Evolutionary conservation across 176 grass and related monocot species (phyloP), one percentile per base, ranked within the genome.

Genomic region (Thinopyrum elongatum): DNA sequence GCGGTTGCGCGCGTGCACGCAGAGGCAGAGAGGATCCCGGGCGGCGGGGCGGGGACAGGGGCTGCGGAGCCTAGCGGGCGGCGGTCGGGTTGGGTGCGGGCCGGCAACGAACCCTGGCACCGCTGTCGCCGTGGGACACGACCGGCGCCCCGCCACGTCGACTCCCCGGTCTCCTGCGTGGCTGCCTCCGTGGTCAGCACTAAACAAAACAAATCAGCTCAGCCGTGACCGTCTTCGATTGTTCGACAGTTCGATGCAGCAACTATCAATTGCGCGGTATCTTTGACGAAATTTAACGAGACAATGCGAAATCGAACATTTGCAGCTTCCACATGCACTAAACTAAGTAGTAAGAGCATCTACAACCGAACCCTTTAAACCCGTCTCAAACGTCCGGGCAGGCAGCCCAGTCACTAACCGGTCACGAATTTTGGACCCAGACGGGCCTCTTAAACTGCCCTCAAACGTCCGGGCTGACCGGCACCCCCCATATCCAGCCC

Each of bases 31-130:
- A 73, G 74, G 79, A 90, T 82, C 74, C 65, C n/a, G n/a, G n/a
- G 31, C 3, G 4, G 31, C 31, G 62, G 70, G 31, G 3, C 83
- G 70, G 83, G 79, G 72, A 86, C 88, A 90, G 84, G 7, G 65
- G 89, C 49, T 80, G 74, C 82, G 87, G 41, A 49, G 23, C 25
- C 71, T 74, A 65, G 87, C 72, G 28, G 74, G 36, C 78, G 72
- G 79, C 89, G 85, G 89, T 80, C 87, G 85, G 89, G 83, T 61
- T 90, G 77, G 77, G 42, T 2, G 76, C 58, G 42, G 84, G 10
- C 74, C 74, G 85, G 85, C 85, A 87, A 62, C 85, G 69, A 46
- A 76, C 76, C 81, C 44, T 19, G 85, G 81, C 81, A 91, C 77
- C 14, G 81, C 72, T 87, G 89, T 85, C 81, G 22, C 4, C 57